Percentiles rank a stretch among this genome's conserved stretches.
Evolutionary conservation across 768 basidiomycete species (phyloP).

Genomic region (Mycena latifolia): DNA sequence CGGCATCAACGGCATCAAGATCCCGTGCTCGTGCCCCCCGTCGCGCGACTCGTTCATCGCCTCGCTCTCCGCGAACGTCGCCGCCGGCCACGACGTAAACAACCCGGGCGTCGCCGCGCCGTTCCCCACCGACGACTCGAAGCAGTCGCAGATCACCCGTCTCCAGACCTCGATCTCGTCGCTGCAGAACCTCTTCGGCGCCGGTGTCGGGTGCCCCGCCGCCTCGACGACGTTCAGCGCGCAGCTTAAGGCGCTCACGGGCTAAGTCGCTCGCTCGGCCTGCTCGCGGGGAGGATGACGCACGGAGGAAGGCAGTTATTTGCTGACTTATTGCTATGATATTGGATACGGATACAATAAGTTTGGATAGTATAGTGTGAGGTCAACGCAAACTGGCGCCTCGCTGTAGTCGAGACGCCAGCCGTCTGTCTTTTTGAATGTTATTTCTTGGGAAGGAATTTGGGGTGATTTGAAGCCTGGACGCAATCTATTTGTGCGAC

Average conservation of each 20-base stretch:
- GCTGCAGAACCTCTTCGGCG: slow-evolving; percentile 78
- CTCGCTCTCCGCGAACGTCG: slow-evolving; percentile 70
- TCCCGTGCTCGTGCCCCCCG: slow-evolving; percentile 80
- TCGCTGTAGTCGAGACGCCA: too few species aligned
- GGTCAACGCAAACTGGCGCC: too few species aligned
- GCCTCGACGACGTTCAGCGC: slow-evolving; percentile 64
- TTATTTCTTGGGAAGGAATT: too few species aligned
- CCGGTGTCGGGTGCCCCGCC: slow-evolving; percentile 80
- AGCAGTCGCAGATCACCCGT: slow-evolving; percentile 64
- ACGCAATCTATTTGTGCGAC: too few species aligned
- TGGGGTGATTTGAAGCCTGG: too few species aligned
- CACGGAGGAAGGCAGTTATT: too few species aligned
- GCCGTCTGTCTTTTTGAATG: too few species aligned
- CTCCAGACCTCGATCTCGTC: slow-evolving; percentile 72
- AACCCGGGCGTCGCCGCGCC: slow-evolving; percentile 71
- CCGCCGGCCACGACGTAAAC: slow-evolving; percentile 72
- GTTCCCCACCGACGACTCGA: slow-evolving; percentile 73
- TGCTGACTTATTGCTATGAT: too few species aligned
- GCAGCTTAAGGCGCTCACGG: slow-evolving; percentile 1
- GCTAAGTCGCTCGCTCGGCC: too few species aligned
- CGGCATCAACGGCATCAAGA: slow-evolving; percentile 64
- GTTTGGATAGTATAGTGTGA: too few species aligned
- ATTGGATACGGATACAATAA: too few species aligned
- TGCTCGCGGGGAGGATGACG: too few species aligned
- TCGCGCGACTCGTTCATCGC: slow-evolving; percentile 63